Percentiles rank a stretch among this genome's conserved stretches.
phyloP scores from a whole-genome alignment of 1,284 basidiomycete genomes.

The Lignosus rhinocerotis region DNA sequence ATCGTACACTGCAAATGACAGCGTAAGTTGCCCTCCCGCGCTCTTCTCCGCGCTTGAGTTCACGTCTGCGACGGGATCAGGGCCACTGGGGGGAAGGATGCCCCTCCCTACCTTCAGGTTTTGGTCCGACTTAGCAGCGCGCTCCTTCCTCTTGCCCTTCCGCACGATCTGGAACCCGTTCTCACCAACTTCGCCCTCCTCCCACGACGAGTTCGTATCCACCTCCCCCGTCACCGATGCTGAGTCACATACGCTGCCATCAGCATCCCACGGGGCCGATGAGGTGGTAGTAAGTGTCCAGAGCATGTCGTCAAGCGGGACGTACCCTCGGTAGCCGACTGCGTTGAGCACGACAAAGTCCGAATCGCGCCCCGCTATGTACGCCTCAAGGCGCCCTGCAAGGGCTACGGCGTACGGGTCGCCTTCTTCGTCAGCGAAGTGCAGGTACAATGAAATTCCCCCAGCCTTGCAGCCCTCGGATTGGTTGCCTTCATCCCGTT shows the following conservation, averaged over 20 bases:
- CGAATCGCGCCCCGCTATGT: conserved; percentile 79
- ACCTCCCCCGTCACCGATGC: conserved; percentile 30
- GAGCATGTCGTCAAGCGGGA: conserved; percentile 78
- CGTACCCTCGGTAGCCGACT: conserved; percentile 75
- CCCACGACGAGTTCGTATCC: conserved; percentile 15
- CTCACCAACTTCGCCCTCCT: conserved; percentile 37
- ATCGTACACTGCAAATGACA: conserved; percentile 63
- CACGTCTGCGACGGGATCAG: background rate
- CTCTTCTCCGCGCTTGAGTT: background rate
- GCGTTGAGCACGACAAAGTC: conserved; percentile 81
- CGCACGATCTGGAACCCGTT: conserved; percentile 65
- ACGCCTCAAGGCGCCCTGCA: conserved; percentile 73
- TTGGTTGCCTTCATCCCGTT: background rate
- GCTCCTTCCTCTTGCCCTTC: conserved; percentile 36
- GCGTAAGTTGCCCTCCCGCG: conserved; percentile 36
- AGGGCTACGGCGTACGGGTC: conserved; percentile 86
- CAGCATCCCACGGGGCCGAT: conserved; percentile 10
- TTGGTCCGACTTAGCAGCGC: conserved; percentile 32
- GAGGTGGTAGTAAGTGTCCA: conserved; percentile 50
- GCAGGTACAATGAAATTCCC: conserved; percentile 44
- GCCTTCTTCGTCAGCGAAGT: conserved; percentile 84
- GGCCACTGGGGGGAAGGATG: conserved; percentile 53
- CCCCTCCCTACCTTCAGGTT: conserved; percentile 38
- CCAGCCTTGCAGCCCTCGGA: background rate
- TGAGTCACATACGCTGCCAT: conserved; percentile 19